Base-by-base conservation (phyloP, 164 flowering plant species). In the Umbellularia californica region DNA sequence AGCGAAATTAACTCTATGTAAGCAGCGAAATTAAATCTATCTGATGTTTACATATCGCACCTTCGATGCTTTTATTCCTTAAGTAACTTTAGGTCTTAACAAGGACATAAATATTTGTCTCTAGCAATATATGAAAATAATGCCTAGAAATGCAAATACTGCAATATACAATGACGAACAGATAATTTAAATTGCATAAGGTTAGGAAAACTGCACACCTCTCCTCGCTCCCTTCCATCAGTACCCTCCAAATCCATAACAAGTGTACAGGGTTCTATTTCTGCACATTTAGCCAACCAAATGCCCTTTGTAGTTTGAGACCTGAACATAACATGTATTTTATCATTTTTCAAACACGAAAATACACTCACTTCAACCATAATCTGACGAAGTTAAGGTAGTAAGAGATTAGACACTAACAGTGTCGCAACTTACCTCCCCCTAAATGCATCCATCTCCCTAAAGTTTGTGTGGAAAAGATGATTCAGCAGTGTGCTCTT, bases 221-320 rank as follows among this genome's bases (percentile, higher is more conserved):
- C 98, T 84, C 98, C 99, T 50, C 98, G 84, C 83, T 95, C 99
- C 82, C 99, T 88, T 83, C 98, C 98, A 86, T 95, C 97, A 72
- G 97, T 91, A 58, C 98, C 98, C 87, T 95, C 98, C 85, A 95
- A 85, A 83, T 95, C 98, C 98, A 95, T 95, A 47, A 95, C 94
- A 50, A 95, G 75, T 20, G 97, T 95, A 73, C 90, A 88, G 70
- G 98, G 98, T 77, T 95, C 98, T 71, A 95, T 89, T 17, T 87
- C 97, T 74, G 80, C 87, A 83, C 97, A 91, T 64, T 72, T 87
- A 33, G 98, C 99, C 88, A 90, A 10, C 99, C 99, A 95, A 65
- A 95, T 92, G 72, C 99, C 99, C 82, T 95, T 93, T 52, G 99
- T 95, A 27, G 98, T 93, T 82, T 95, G 97, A 73, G 90, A 88